Conservation (phyloP, 148 eudicot species). For the Fallopia convolvulus region DNA sequence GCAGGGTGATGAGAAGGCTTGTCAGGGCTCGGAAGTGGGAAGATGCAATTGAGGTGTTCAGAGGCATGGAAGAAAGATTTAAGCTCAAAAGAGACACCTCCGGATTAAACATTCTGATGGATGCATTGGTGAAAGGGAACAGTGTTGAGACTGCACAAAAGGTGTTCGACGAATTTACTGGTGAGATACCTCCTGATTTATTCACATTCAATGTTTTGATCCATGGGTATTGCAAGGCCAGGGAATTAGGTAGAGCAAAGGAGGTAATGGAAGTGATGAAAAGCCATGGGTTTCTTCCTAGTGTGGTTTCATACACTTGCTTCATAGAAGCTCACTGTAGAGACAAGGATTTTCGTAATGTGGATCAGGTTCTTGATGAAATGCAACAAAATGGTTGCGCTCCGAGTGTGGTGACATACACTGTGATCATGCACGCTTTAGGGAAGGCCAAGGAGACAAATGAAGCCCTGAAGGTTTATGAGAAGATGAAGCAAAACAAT, state of each 20-base stretch:
- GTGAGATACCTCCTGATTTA: conserved; percentile 30
- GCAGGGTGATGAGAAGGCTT: conserved; percentile 61
- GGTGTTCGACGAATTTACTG: conserved; percentile 46
- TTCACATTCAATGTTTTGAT: conserved; percentile 54
- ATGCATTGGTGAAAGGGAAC: conserved; percentile 48
- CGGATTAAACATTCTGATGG: conserved; percentile 53
- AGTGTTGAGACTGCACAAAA: conserved; percentile 68
- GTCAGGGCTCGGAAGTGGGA: conserved; percentile 40
- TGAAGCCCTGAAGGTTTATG: conserved; percentile 49
- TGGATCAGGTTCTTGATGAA: conserved; percentile 48
- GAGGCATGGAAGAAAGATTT: conserved; percentile 31
- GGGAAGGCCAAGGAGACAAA: conserved; percentile 66
- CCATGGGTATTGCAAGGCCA: conserved; percentile 76
- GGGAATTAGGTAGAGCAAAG: conserved; percentile 42
- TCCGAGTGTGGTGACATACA: conserved; percentile 71
- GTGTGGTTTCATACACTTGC: conserved; percentile 50
- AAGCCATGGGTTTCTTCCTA: conserved; percentile 42
- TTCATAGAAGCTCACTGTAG: conserved; percentile 53
- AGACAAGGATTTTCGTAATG: conserved; percentile 60
- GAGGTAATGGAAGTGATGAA: conserved; percentile 48
- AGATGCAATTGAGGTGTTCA: conserved; percentile 54
- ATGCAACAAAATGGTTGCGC: conserved; percentile 52
- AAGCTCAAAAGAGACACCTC: conserved; percentile 41
- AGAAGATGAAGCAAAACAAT: conserved; percentile 50
- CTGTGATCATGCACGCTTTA: conserved; percentile 55